Base-by-base conservation (phyloP, 257 asterid genomes). In the Petunia secreta region DNA sequence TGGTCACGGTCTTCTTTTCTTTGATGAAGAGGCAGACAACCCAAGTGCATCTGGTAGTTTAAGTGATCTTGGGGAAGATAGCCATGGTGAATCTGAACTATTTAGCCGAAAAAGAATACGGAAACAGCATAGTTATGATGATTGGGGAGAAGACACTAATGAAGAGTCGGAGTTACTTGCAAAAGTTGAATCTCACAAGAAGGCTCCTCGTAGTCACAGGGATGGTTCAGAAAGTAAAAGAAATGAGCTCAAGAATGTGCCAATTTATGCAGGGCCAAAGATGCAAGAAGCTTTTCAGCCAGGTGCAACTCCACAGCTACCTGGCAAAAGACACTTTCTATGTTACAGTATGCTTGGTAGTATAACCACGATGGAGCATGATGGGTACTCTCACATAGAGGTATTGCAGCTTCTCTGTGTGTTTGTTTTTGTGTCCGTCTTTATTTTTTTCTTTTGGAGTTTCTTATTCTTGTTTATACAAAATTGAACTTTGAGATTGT, bases 291-390 rank as follows among this genome's bases (percentile, higher is more conserved):
- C 97, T 81, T 92, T 96, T 83, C 99, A 94, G 84, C 94, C 99
- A 63, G 98, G 99, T 59, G 88, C 93, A 25, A 96, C 98, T 75
- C 98, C 97, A 14, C 89, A 83, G 59, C 95, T 89, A 80, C 91
- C 93, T 76, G 99, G 98, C 73, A 96, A 91, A 90, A 90, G 97
- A 87, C 92, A 85, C 75, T 96, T 96, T 86, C 84, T 96, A 55
- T 94, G 98, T 89, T 96, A 96, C 85, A 94, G 88, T 84, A 92
- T 93, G 98, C 89, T 94, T 77, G 99, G 99, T 69, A 87, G 97
- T 90, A 89, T 96, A 84, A 96, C 98, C 80, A 75, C 95, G 55
- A 91, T 94, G 98, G 93, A 90, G 75, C 98, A 90, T 83, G 97
- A 92, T 75, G 98, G 97, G 52, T 94, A 90, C 88, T 94, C 98